Evolutionary conservation across 2,329 filamentous ascomycete genomes (phyloP).

Genomic region (Penicillium psychrosexuale): DNA sequence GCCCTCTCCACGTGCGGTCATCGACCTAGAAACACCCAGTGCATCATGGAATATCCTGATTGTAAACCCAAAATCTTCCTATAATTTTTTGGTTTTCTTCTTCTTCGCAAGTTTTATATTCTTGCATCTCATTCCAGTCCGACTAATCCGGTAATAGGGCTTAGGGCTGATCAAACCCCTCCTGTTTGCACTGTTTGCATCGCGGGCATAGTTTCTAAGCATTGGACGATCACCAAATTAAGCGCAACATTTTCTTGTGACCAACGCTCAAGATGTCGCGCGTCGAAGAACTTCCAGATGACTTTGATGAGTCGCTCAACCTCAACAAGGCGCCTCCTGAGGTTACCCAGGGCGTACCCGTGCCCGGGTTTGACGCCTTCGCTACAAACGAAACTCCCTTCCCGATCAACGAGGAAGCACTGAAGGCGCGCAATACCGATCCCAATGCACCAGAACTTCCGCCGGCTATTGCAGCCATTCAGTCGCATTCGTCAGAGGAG

Average conservation of each 20-base stretch:
- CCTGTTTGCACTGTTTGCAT: constrained; percentile 32
- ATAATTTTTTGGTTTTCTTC: neutral
- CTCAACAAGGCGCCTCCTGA: constrained; percentile 37
- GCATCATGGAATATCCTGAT: neutral
- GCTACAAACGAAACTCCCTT: constrained; percentile 37
- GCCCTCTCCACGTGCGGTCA: neutral
- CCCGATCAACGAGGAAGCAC: constrained; percentile 37
- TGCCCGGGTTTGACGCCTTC: constrained; percentile 21
- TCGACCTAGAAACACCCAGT: neutral
- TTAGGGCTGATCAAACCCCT: constrained; percentile 17
- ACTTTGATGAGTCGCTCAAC: constrained; percentile 48
- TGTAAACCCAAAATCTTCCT: neutral
- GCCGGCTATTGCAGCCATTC: constrained; percentile 57
- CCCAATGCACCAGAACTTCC: constrained; percentile 49
- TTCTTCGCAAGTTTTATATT: neutral
- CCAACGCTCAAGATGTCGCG: constrained; percentile 47
- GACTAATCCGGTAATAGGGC: constrained; percentile 13
- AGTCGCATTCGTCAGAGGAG: constrained; percentile 57
- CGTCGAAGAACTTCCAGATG: constrained; percentile 51
- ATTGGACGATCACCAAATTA: neutral
- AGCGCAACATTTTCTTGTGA: neutral
- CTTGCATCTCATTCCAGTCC: neutral
- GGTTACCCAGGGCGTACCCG: constrained; percentile 15
- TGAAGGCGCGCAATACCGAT: constrained; percentile 31
- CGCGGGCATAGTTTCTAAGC: constrained; percentile 12